phyloP scores from a whole-genome alignment of 108 stramenopile species.

The Mayamaea pseudoterrestris region DNA sequence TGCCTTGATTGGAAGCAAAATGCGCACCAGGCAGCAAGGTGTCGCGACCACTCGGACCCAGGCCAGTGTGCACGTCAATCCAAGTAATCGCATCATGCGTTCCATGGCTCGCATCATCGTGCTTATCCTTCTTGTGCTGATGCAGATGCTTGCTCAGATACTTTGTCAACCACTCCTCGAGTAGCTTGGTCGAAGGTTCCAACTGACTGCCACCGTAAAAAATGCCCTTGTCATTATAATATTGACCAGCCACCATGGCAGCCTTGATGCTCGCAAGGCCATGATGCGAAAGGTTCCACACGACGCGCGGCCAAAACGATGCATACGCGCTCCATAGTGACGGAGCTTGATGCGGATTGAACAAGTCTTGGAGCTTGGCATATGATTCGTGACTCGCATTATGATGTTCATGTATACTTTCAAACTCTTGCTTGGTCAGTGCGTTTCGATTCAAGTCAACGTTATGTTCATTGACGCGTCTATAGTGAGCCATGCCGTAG shows the following conservation, averaged over 20 bases:
- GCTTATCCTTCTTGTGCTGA: not conserved
- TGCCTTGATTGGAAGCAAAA: too few species aligned
- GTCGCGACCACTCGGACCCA: constrained; percentile 51
- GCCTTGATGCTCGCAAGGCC: constrained; percentile 42
- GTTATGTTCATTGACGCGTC: constrained; percentile 72
- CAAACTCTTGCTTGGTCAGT: not conserved
- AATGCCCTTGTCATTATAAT: constrained; percentile 48
- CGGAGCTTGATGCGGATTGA: constrained; percentile 10
- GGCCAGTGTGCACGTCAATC: constrained; percentile 81
- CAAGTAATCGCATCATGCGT: constrained; percentile 22
- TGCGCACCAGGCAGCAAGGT: constrained; percentile 11
- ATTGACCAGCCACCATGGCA: constrained; percentile 65
- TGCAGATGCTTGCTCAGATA: not conserved
- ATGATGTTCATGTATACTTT: not conserved
- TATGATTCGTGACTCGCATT: not conserved
- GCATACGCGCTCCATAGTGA: constrained; percentile 6
- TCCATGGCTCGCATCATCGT: not conserved
- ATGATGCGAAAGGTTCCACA: constrained; percentile 13
- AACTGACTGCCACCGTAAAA: constrained; percentile 56
- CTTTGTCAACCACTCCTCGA: constrained; percentile 18
- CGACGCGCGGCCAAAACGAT: constrained; percentile 5
- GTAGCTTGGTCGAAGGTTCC: constrained; percentile 26
- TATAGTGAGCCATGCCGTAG: constrained; percentile 57
- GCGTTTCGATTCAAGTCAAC: constrained; percentile 80
- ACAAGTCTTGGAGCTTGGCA: constrained; percentile 12